Base-by-base conservation (phyloP, 345 rosid genomes). In the Euphorbia lathyris region DNA sequence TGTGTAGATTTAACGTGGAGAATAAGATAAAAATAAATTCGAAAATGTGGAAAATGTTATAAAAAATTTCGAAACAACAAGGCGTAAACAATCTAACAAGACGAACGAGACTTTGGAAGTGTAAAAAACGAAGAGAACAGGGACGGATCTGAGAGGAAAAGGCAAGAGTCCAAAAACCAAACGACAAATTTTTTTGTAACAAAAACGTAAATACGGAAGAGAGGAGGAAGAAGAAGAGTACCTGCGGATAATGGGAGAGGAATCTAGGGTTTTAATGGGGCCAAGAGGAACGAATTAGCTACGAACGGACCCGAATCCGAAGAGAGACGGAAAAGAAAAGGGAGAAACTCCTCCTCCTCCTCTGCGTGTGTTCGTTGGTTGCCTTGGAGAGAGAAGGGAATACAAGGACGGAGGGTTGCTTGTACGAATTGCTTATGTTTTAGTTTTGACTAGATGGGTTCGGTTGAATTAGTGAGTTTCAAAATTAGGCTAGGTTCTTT, bases 211-310 rank as follows among this genome's bases (percentile, higher is more conserved):
- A 40, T 12, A 40, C 45, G 9, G 66, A 59, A 11, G 64, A 32
- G 26, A 43, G 9, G 43, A 53, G 23, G 27, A 58, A 12, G 30
- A 52, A 22, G 58, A 68, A 11, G 23, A 19, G 59, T 63, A 74
- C 82, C 82, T 71, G 78, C 36, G 17, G 53, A 69, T 67, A 77
- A 76, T 73, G 77, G 78, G 78, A 57, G 81, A 63, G 65, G 77
- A 71, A 78, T 62, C 83, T 82, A 82, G 84, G 90, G 84, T 78
- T 86, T 72, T 25, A 70, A 69, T 27, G 74, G 73, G 59, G 56
- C 81, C 65, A 76, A 68, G 67, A 45, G 74, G 64, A 43, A 43
- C 45, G 62, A 75, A 45, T 66, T 29, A 65, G 71, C 60, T 67
- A 32, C 0, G 55, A 48, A 58, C 23, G 17, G 59, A 27, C 74